Evolutionary conservation across 1,139 yeast species (phyloP), one percentile per base, ranked within the genome.

Genomic region (Lodderomyces metapsilosis): DNA sequence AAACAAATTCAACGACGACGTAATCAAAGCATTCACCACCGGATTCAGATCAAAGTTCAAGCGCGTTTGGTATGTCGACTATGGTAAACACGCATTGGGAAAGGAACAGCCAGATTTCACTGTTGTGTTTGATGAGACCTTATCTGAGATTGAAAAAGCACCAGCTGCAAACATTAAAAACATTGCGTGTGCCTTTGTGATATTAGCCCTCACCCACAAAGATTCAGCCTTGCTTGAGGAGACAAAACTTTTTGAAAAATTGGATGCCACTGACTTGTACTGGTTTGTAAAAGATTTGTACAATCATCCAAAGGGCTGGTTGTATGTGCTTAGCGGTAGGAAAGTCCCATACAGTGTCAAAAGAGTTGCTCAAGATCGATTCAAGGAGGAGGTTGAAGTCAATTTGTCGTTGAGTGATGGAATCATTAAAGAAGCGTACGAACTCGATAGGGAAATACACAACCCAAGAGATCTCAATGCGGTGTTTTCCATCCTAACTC

Each of bases 11-110:
- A 45, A 49, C n/a, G 48, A 47, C 6, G 47, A 44, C n/a, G 34
- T 39, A 8, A 23, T 37, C 3, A 36, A 39, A 17, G 46, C 43
- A 15, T 42, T 43, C 16, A 41, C 40, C 9, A 43, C 49, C 31
- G 97, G 96, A 0, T 64, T 89, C 51, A 86, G 86, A 50, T 62
- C 74, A 9, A 76, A 75, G 28, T 60, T 87, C 30, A 77, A 84
- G 50, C 80, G 78, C 52, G 65, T 80, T 18, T 92, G 98, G 98
- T 73, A 76, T 40, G 58, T 72, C 27, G 66, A 78, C 6, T 56
- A 82, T 24, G 84, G 79, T 11, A 54, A 62, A 38, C 38, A 53
- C 44, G 42, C 53, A 38, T 38, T 38, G 18, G 38, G 28, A 10
- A 15, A 36, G 8, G 34, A 37, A 2, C 20, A 18, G 9, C 24